Base-by-base conservation (phyloP, 768 basidiomycete species). In the Russula abietina region DNA sequence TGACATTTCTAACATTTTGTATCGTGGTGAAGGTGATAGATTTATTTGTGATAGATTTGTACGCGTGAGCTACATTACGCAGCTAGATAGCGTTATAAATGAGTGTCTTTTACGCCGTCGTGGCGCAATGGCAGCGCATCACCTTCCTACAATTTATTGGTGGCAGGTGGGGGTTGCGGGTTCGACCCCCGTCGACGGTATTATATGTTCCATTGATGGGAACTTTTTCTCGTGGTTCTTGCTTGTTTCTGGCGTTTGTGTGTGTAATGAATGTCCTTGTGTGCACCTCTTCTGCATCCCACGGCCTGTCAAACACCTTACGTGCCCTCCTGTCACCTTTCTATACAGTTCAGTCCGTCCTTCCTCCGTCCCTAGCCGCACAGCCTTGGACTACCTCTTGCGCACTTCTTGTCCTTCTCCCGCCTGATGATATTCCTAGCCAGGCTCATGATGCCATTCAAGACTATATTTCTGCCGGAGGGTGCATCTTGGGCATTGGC, bases 371-470 rank as follows among this genome's bases (percentile, higher is more conserved):
- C 2, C 75, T 98, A 6, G 74, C 78, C 1, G 75, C 79, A 0
- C 86, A 87, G 50, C 93, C 94, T 22, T 98, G 94, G 95, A 72
- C 82, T 41, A 70, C 76, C 7, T 79, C 81, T 11, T 95, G 92
- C 70, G 86, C 87, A 2, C 77, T 96, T 2, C 81, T 98, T 19
- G 87, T 94, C 55, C 75, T 96, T 60, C 84, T 90, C n/a, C 80
- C 85, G 60, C 81, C 28, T 30, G 28, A 30, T 30, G 28, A 30
- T 30, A 30, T 5, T 30, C 28, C 26, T 57, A 75, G 11, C 75
- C 82, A 9, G 76, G 75, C 49, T 69, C 73, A 51, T 14, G 54
- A 59, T 12, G 71, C 79, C 2, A 83, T 94, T 53, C 77, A 76
- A 55, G 76, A 76, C 4, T 96, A 83, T 65, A 81, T 89, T 8